Base-by-base conservation (phyloP, 2,329 filamentous ascomycete species). In the Drechmeria coniospora region DNA sequence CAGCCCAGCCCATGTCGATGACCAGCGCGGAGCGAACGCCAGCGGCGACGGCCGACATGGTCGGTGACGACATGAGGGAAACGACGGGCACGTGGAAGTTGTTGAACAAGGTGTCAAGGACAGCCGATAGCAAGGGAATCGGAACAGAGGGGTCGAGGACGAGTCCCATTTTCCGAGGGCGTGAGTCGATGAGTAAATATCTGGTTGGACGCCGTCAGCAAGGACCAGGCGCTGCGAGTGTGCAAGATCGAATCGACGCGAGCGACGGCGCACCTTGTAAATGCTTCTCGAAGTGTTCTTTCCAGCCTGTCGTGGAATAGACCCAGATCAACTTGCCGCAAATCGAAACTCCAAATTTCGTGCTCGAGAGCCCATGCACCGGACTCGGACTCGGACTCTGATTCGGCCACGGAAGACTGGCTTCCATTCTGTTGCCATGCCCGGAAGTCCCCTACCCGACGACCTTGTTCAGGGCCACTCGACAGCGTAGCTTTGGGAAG, bases 1-100 rank as follows among this genome's bases (percentile, higher is more conserved):
- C 90, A 23, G 74, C 67, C 90, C 90, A 98, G 23, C 87, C 90
- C 34, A 98, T 65, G 45, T 98, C 84, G 21, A 98, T 63, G 1
- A 95, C 72, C 23, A 98, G 52, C 1, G 78, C 83, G n/a, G 81
- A 82, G 10, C 90, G 74, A 22, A 92, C 59, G 1, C 90, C 90
- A 5, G 86, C 84, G 6, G 78, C 79, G 3, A 86, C 68, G 6
- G 78, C 63, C 2, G 74, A 63, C 52, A 90, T 76, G 13, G 83
- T 67, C 1, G 87, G 72, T 1, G 72, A 68, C 1, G 84, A 82
- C 44, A 94, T 59, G 23, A 98, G 63, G 3, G 82, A 86, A 36
- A 95, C 68, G 14, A 71, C 76, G 0, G 86, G 80, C 11, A 79
- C 68, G 38, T 86, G 79, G 49, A 87, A 90, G 25, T 70, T 74